Evolutionary conservation across 805 yeast genomes (phyloP), one percentile per base, ranked within the genome.

Genomic region (Candida adriatica): DNA sequence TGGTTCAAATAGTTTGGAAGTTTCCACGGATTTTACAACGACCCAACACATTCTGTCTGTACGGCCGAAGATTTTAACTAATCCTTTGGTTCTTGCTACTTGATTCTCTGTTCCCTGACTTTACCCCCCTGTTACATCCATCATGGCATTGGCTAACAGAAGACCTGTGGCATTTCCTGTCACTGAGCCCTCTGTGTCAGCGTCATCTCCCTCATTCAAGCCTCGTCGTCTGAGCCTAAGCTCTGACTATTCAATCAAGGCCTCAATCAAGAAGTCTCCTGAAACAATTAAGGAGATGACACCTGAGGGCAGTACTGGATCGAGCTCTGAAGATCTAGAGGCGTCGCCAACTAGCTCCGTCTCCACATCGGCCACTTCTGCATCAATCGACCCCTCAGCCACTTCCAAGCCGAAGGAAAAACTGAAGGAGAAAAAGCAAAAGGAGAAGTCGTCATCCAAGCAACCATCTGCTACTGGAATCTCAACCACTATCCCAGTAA

Each of bases 401-500:
- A 29, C 31, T 15, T 23, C 30, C 6, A 31, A 33, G 14, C 17
- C 29, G 4, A 37, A 45, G 33, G 46, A 38, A 13, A 40, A 42
- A 25, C 16, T 27, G 9, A 35, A 31, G 16, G 39, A 37, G 13
- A 49, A 50, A 31, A 43, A 46, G 26, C 45, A 42, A 24, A 48
- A 45, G 34, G 44, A 42, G 22, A 48, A 48, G 30, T 41, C 43
- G 5, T 42, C 51, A 3, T 31, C 48, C 16, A 47, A 50, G 33
- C 49, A 48, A 15, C 49, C 51, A 13, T 45, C 48, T 25, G 82
- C 82, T 3, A 75, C 82, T 24, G 84, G 86, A 29, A 78, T 82
- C 23, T 77, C 88, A 10, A 79, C 87, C 27, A 72, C 82, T 2
- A 80, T 82, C 35, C 92, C 92, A 2, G 83, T 82, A 6, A 79